Evolutionary conservation across 169 alveolate species (phyloP).

Genomic region (Plasmodium adleri): DNA sequence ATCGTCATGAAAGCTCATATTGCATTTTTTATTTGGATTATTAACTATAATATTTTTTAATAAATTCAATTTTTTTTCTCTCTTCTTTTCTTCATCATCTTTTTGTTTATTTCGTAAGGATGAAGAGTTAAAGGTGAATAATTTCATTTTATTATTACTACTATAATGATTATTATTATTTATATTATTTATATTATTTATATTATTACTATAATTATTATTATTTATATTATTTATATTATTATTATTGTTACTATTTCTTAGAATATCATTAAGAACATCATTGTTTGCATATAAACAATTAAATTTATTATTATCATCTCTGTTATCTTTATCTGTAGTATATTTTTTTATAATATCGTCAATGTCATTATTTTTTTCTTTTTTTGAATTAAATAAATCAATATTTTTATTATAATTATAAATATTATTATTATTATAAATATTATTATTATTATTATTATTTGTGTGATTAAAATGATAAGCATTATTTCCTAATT

Average conservation of each 20-base stretch:
- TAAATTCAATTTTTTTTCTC: constrained; percentile 57
- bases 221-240: too few relatives aligned
- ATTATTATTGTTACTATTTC: neutral
- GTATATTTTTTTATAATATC: constrained; percentile 44
- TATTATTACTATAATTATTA: neutral
- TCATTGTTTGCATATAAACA: constrained; percentile 3
- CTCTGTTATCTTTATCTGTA: constrained; percentile 9
- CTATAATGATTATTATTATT: neutral
- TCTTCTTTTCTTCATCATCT: constrained; percentile 64
- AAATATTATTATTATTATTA: neutral
- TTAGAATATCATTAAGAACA: neutral
- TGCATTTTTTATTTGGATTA: constrained; percentile 30
- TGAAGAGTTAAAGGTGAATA: constrained; percentile 18
- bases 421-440: neutral
- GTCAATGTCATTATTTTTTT: constrained; percentile 12
- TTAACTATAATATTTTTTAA: constrained; percentile 67
- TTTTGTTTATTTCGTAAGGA: constrained; percentile 49
- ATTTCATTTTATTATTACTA: neutral
- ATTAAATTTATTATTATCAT: constrained; percentile 1
- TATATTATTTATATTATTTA: neutral
- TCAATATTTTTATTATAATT: neutral
- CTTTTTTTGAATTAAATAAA: neutral
- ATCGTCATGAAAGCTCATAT: constrained; percentile 60
- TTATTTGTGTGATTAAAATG: neutral
- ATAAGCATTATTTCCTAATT: neutral